Conservation (phyloP, 495 filamentous ascomycete genomes). For the Cercophora scortea region DNA sequence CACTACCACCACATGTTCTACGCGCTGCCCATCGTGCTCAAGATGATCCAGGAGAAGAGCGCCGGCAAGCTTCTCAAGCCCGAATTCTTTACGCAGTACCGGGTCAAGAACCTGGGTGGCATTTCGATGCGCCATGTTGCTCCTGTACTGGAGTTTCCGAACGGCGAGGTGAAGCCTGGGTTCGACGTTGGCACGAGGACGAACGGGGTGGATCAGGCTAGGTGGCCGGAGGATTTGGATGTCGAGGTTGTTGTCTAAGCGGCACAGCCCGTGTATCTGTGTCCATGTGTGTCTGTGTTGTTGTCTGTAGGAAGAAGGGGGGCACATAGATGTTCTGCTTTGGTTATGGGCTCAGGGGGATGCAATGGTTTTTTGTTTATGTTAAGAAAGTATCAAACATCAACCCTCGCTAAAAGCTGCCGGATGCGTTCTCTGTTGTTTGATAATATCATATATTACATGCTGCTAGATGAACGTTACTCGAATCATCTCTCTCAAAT, state of each 20-base stretch:
- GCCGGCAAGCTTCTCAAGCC: neutral
- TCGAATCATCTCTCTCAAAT: too few relatives aligned
- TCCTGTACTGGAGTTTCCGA: neutral
- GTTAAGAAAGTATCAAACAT: too few relatives aligned
- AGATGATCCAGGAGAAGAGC: neutral
- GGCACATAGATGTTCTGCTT: too few relatives aligned
- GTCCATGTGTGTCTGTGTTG: too few relatives aligned
- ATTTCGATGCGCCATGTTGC: neutral
- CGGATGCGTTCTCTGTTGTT: too few relatives aligned
- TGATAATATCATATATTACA: too few relatives aligned
- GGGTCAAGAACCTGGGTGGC: neutral
- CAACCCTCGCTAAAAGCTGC: too few relatives aligned
- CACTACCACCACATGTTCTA: neutral
- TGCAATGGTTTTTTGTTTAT: too few relatives aligned
- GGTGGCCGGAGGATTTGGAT: neutral
- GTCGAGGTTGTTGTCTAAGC: neutral
- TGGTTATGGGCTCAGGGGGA: too few relatives aligned
- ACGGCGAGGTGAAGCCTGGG: neutral
- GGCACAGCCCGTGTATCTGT: too few relatives aligned
- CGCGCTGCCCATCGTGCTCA: neutral
- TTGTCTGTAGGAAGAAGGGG: too few relatives aligned
- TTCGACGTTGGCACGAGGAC: neutral
- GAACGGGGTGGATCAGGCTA: neutral
- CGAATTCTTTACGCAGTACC: neutral
- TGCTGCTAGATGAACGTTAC: too few relatives aligned